phyloP scores from a whole-genome alignment of 371 early-diverging fungal species.

The Syncephalastrum sp. region DNA sequence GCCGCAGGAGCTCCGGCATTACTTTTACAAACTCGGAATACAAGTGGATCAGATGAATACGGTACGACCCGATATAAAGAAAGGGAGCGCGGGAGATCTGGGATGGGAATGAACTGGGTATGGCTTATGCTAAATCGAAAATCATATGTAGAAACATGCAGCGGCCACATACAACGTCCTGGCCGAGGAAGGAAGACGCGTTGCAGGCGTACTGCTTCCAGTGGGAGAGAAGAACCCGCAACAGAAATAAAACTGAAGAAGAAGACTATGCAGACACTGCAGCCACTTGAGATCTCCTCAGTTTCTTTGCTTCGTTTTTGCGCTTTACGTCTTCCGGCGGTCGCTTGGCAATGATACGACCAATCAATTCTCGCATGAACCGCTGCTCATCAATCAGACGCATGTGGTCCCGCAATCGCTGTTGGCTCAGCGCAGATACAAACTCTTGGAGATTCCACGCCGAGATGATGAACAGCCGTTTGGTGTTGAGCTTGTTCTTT shows the following conservation, averaged over 20 bases:
- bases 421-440: slow-evolving; percentile 34
- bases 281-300: too few species aligned
- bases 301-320: not conserved
- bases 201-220: slow-evolving; percentile 59
- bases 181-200: slow-evolving; percentile 62
- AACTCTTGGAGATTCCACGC: slow-evolving; percentile 36
- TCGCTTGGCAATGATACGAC: slow-evolving; percentile 38
- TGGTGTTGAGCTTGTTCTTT: slow-evolving; percentile 27
- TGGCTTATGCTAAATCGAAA: not conserved
- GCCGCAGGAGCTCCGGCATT: slow-evolving; percentile 49
- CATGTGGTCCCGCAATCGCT: slow-evolving; percentile 20
- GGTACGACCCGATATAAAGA: slow-evolving; percentile 29
- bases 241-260: too few species aligned
- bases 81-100: not conserved
- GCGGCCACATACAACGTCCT: slow-evolving; percentile 63
- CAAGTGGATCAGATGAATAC: slow-evolving; percentile 68
- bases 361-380: slow-evolving; percentile 35
- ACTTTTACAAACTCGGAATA: slow-evolving; percentile 51
- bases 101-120: not conserved
- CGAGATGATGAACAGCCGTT: slow-evolving; percentile 42
- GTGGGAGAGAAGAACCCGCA: slow-evolving; percentile 7
- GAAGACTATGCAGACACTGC: too few species aligned
- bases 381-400: slow-evolving; percentile 37
- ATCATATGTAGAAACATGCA: slow-evolving; percentile 51
- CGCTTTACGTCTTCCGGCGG: slow-evolving; percentile 10